phyloP scores from a whole-genome alignment of 805 yeast species.

The Ogataea dorogensis region DNA sequence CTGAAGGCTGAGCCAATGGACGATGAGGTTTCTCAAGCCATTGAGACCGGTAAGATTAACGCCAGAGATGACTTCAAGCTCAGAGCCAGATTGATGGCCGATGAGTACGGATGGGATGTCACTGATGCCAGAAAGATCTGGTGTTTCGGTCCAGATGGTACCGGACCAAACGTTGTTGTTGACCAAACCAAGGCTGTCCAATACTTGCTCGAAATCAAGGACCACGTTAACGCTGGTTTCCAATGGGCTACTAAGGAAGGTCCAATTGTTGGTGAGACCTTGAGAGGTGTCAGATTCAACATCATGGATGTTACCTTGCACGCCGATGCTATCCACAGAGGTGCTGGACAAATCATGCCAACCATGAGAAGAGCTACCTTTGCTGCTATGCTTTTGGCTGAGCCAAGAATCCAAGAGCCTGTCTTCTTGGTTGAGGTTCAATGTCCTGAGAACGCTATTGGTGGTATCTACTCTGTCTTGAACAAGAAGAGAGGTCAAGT shows the following conservation, averaged over 20 bases:
- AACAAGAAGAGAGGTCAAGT: slow-evolving; percentile 99
- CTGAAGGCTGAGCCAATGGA: slow-evolving; percentile 94
- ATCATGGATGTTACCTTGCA: slow-evolving; percentile 98
- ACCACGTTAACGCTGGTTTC: slow-evolving; percentile 99
- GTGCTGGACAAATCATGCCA: slow-evolving; percentile 99
- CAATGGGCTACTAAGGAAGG: slow-evolving; percentile 99
- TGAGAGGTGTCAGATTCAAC: slow-evolving; percentile 97
- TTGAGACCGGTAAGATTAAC: slow-evolving; percentile 87
- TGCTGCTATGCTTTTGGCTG: slow-evolving; percentile 97
- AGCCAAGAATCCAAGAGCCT: slow-evolving; percentile 99
- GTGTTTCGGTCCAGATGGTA: slow-evolving; percentile 99
- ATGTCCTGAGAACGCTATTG: slow-evolving; percentile 99
- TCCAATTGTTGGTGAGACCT: slow-evolving; percentile 94
- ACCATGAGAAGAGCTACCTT: slow-evolving; percentile 99
- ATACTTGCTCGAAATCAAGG: slow-evolving; percentile 98
- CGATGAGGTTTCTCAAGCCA: slow-evolving; percentile 90
- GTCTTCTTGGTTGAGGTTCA: slow-evolving; percentile 98
- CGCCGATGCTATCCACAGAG: slow-evolving; percentile 99
- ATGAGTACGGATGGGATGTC: slow-evolving; percentile 99
- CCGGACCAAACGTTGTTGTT: slow-evolving; percentile 97
- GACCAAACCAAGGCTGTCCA: slow-evolving; percentile 99
- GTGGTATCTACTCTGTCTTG: slow-evolving; percentile 99
- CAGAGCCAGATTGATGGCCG: slow-evolving; percentile 98
- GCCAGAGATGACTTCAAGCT: slow-evolving; percentile 98
- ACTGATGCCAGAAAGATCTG: slow-evolving; percentile 99